Percentiles rank a stretch among this genome's conserved stretches.
Conservation (phyloP, 1,284 basidiomycete species). For the Rhodotorula sp. region DNA sequence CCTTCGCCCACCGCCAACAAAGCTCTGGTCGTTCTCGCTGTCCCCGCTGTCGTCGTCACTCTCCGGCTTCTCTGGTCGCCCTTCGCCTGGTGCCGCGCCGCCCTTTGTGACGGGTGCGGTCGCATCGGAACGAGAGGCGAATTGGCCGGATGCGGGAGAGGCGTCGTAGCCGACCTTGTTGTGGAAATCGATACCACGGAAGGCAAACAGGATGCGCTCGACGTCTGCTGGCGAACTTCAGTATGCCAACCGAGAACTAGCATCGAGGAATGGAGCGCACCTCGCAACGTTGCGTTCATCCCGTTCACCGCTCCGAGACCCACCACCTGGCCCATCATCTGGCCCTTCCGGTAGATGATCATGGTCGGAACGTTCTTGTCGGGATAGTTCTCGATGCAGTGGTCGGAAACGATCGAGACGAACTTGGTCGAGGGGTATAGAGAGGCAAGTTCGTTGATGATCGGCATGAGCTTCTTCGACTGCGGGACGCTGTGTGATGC, state of each 20-base stretch:
- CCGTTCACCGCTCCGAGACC: constrained; percentile 61
- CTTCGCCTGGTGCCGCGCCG: constrained; percentile 1
- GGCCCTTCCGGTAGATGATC: constrained; percentile 86
- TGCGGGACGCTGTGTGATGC: constrained; percentile 61
- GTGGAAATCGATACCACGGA: constrained; percentile 42
- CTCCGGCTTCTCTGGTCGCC: constrained; percentile 5
- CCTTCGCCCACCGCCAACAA: constrained; percentile 34
- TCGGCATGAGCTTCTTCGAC: constrained; percentile 70
- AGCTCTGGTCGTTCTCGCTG: constrained; percentile 35
- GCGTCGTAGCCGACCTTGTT: constrained; percentile 38
- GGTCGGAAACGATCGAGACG: constrained; percentile 89
- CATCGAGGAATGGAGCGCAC: constrained; percentile 52
- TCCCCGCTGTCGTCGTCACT: constrained; percentile 28
- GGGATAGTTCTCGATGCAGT: constrained; percentile 94
- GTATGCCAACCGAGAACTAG: not conserved
- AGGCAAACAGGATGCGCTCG: constrained; percentile 42
- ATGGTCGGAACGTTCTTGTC: constrained; percentile 88
- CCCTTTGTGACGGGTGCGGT: constrained; percentile 10
- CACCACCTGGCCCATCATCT: constrained; percentile 79
- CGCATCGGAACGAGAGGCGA: constrained; percentile 21
- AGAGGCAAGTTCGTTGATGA: constrained; percentile 70
- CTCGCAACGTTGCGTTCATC: constrained; percentile 76
- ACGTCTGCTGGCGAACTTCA: constrained; percentile 24
- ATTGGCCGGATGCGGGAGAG: constrained; percentile 22
- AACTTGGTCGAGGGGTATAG: constrained; percentile 91